Evolutionary conservation across 176 grass and related monocot genomes (phyloP).

Genomic region (Phyllostachys edulis): DNA sequence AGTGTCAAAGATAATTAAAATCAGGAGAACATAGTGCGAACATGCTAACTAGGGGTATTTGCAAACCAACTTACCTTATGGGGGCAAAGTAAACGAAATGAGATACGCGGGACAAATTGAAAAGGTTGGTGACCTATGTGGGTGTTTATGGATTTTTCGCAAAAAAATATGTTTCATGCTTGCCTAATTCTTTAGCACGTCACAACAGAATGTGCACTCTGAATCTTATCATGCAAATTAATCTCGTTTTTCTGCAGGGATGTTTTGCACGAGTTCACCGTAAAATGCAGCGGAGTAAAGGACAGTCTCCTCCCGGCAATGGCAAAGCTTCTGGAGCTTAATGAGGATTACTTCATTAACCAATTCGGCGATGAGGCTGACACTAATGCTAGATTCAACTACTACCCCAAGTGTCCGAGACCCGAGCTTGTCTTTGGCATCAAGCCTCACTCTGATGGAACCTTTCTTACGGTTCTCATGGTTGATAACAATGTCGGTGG

Average conservation of each 20-base stretch:
- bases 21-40: too few species aligned
- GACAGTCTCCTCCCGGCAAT: conserved; percentile 10
- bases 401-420: conserved; percentile 47
- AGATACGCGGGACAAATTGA: too few species aligned
- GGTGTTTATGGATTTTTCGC: too few species aligned
- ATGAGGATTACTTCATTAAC: conserved; percentile 16
- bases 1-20: too few species aligned
- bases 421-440: conserved; percentile 51
- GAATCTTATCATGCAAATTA: too few species aligned
- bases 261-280: conserved; percentile 38
- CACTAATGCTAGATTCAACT: conserved; percentile 33
- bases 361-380: conserved; percentile 6
- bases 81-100: too few species aligned
- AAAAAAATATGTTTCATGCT: too few species aligned
- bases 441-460: conserved; percentile 55
- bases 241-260: conserved; percentile 25
- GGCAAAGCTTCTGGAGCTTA: conserved; percentile 34
- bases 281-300: conserved; percentile 15
- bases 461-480: conserved; percentile 38
- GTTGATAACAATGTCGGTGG: conserved; percentile 40
- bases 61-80: too few species aligned
- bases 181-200: too few species aligned
- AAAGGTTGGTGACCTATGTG: too few species aligned
- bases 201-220: too few species aligned
- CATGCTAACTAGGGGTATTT: too few species aligned